Conservation (phyloP, 768 basidiomycete genomes). For the Mycena epipterygia region DNA sequence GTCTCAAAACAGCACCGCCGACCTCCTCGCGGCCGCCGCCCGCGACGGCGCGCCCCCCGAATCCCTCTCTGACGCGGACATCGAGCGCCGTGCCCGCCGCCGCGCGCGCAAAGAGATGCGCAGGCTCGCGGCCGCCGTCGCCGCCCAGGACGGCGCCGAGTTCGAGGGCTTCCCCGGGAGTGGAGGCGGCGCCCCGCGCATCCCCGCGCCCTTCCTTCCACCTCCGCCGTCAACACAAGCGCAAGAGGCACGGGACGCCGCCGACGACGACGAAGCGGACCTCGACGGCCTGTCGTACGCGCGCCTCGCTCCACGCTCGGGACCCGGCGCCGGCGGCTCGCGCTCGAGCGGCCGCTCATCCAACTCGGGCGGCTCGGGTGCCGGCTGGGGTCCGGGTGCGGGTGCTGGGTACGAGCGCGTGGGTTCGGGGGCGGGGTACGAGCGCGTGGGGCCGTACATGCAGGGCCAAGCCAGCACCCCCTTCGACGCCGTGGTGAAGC, state of each 20-base stretch:
- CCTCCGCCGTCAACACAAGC: neutral
- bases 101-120: slow-evolving; percentile 27
- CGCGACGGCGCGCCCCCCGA: neutral
- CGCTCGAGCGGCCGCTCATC: neutral
- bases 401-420: neutral
- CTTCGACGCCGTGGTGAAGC: neutral
- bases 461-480: too few relatives aligned
- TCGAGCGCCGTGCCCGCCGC: slow-evolving; percentile 18
- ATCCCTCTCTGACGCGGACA: slow-evolving; percentile 12
- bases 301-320: neutral
- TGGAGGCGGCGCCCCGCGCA: neutral
- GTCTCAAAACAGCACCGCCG: neutral
- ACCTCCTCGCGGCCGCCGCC: slow-evolving; percentile 10
- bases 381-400: neutral
- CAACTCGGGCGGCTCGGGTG: neutral
- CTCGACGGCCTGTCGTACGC: slow-evolving; percentile 9
- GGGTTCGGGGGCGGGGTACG: neutral
- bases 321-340: neutral
- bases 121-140: neutral
- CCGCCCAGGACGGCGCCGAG: neutral
- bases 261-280: slow-evolving; percentile 15
- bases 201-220: slow-evolving; percentile 5
- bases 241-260: neutral
- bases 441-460: neutral
- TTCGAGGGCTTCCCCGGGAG: slow-evolving; percentile 13